Conservation (phyloP, 306 rosid genomes). For the Boehmeria nivea region DNA sequence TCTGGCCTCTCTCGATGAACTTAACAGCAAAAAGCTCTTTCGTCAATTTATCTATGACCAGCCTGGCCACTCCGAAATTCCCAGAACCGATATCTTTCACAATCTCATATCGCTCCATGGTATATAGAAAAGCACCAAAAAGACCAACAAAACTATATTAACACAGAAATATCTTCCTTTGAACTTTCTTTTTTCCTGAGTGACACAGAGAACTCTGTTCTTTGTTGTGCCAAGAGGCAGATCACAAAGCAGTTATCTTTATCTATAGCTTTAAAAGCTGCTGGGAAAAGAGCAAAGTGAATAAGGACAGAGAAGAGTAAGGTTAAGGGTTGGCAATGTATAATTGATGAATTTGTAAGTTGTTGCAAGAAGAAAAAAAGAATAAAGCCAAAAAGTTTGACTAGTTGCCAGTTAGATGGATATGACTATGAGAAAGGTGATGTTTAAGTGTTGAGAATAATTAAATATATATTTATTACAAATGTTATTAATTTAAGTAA, state of each 20-base stretch:
- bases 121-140: neutral
- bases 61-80: slow-evolving; percentile 74
- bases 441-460: neutral
- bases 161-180: neutral
- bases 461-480: too few species aligned
- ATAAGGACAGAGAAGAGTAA: too few species aligned
- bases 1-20: slow-evolving; percentile 79
- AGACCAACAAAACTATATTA: neutral
- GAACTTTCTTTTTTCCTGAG: neutral
- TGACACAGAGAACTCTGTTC: neutral
- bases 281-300: too few species aligned
- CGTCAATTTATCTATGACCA: slow-evolving; percentile 48
- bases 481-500: too few species aligned
- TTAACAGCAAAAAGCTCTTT: slow-evolving; percentile 59
- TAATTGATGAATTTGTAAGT: too few species aligned
- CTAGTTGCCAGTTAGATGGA: slow-evolving; percentile 2
- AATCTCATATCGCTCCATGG: slow-evolving; percentile 79
- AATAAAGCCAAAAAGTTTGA: slow-evolving; percentile 5
- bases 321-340: too few species aligned
- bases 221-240: too few species aligned
- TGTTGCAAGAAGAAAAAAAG: too few species aligned
- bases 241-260: too few species aligned
- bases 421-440: neutral
- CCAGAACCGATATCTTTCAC: slow-evolving; percentile 74
- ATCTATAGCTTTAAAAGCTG: too few species aligned